A percentile compares a stretch with the other conserved stretches of the same genome.
Conservation (phyloP, 768 basidiomycete genomes). For the Gloeopeniophorella convolvens region DNA sequence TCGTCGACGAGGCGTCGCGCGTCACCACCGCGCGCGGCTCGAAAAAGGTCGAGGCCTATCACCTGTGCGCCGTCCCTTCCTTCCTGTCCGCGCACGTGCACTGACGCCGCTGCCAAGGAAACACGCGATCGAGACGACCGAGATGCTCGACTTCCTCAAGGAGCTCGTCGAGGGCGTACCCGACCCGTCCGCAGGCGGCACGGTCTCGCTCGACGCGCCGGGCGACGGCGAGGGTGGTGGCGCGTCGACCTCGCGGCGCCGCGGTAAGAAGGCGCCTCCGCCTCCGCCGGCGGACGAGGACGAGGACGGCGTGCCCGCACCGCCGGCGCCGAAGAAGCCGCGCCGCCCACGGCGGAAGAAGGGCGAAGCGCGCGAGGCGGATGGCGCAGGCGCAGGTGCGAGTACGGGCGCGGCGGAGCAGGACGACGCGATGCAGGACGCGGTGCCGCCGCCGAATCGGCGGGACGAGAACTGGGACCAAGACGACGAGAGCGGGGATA, state of each 20-base stretch:
- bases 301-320: conserved; percentile 32
- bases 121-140: conserved; percentile 81
- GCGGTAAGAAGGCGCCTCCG: conserved; percentile 48
- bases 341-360: conserved; percentile 49
- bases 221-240: conserved; percentile 55
- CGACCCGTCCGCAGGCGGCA: conserved; percentile 82
- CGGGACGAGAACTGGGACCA: conserved; percentile 39
- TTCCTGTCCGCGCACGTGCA: not conserved
- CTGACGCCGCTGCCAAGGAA: conserved; percentile 47
- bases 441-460: conserved; percentile 12
- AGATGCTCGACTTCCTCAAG: conserved; percentile 90
- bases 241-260: conserved; percentile 43
- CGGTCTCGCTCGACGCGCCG: conserved; percentile 64
- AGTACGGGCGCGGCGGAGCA: conserved; percentile 34
- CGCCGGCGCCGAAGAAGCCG: conserved; percentile 37
- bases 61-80: conserved; percentile 48
- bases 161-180: conserved; percentile 84
- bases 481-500: conserved; percentile 26
- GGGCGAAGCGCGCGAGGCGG: conserved; percentile 31
- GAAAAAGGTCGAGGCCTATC: conserved; percentile 88
- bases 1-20: conserved; percentile 77
- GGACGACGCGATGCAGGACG: conserved; percentile 30
- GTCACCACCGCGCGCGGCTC: conserved; percentile 73
- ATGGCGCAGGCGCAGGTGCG: conserved; percentile 27
- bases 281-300: conserved; percentile 32